Percentiles rank a stretch among this genome's conserved stretches.
phyloP scores from a whole-genome alignment of 2,329 filamentous ascomycete genomes.

The Exophiala sideris region DNA sequence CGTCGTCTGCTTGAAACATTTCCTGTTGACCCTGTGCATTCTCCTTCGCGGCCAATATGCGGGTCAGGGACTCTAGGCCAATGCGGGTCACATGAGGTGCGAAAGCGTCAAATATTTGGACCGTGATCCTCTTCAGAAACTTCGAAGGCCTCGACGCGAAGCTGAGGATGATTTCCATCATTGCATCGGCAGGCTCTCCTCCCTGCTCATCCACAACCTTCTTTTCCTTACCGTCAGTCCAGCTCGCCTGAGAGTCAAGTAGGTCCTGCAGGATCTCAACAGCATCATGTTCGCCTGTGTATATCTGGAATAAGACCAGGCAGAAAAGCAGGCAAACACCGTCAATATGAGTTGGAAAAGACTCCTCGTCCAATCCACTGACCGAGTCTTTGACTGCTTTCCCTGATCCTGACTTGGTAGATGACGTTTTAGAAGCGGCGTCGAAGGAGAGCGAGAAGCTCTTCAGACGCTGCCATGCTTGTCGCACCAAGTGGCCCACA shows the following conservation, averaged over 20 bases:
- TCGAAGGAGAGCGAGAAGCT: slow-evolving; percentile 34
- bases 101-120: slow-evolving; percentile 84
- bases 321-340: slow-evolving; percentile 79
- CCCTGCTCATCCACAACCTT: slow-evolving; percentile 27
- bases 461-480: slow-evolving; percentile 41
- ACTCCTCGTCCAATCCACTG: slow-evolving; percentile 29
- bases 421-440: slow-evolving; percentile 32
- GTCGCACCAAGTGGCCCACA: slow-evolving; percentile 31
- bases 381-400: slow-evolving; percentile 29
- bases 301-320: slow-evolving; percentile 80
- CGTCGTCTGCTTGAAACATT: slow-evolving; percentile 71
- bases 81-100: slow-evolving; percentile 69
- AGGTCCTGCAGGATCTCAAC: slow-evolving; percentile 78
- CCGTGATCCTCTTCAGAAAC: slow-evolving; percentile 78
- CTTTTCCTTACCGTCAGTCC: background rate
- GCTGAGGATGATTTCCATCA: slow-evolving; percentile 86
- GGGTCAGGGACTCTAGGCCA: slow-evolving; percentile 63
- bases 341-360: slow-evolving; percentile 47
- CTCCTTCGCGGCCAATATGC: slow-evolving; percentile 73
- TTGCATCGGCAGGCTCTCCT: slow-evolving; percentile 57
- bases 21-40: slow-evolving; percentile 78
- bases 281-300: slow-evolving; percentile 84
- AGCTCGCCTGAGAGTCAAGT: slow-evolving; percentile 64
- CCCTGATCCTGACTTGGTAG: background rate
- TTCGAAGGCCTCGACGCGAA: slow-evolving; percentile 83